Conservation (phyloP, 2,329 filamentous ascomycete species). For the Talaromyces sp. region DNA sequence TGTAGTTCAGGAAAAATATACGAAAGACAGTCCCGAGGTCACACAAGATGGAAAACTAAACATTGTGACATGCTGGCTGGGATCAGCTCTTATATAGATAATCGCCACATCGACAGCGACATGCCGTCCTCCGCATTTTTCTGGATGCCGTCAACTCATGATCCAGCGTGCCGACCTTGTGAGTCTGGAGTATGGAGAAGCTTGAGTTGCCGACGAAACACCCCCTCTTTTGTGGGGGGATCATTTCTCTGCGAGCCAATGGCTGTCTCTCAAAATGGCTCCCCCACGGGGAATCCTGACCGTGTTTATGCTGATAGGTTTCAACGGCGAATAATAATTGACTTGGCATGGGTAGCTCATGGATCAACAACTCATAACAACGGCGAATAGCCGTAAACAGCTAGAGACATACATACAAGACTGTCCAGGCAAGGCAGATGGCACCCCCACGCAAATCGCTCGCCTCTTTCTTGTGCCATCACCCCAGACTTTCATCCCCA, state of each 20-base stretch:
- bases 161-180: not conserved
- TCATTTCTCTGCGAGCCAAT: not conserved
- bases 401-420: not conserved
- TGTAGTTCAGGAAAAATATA: not conserved
- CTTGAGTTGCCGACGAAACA: not conserved
- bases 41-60: not conserved
- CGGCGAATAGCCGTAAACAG: not conserved
- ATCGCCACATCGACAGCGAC: not conserved
- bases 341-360: not conserved
- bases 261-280: not conserved
- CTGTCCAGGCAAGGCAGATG: not conserved
- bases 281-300: slow-evolving; percentile 2
- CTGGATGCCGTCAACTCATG: not conserved
- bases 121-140: not conserved
- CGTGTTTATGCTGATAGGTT: not conserved
- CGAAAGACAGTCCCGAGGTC: not conserved
- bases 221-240: not conserved
- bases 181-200: slow-evolving; percentile 7
- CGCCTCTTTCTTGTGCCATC: not conserved
- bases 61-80: not conserved
- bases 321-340: not conserved
- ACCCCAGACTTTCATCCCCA: slow-evolving; percentile 5
- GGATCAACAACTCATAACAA: not conserved
- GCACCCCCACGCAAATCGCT: not conserved
- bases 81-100: slow-evolving; percentile 6